A percentile compares a stretch with the other conserved stretches of the same genome.
These are phyloP conservation scores for Wickerhamomyces canadensis DNA, from an alignment of 805 yeast genomes.

Conservation along the genomic window DNA sequence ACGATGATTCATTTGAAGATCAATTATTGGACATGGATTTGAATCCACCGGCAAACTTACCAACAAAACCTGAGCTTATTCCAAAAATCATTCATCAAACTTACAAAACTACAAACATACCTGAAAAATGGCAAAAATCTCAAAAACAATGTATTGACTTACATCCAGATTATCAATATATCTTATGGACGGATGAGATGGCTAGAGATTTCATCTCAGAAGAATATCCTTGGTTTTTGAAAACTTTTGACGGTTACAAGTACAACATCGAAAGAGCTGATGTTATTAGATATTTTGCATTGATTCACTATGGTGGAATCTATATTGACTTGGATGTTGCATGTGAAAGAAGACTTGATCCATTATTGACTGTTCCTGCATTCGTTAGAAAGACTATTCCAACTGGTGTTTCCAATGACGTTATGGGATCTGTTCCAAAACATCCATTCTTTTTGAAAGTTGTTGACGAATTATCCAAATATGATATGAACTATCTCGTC, in stretches of 20 bases:
- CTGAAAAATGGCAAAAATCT: slow-evolving; percentile 75
- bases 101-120: slow-evolving; percentile 72
- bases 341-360: slow-evolving; percentile 73
- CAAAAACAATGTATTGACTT: slow-evolving; percentile 70
- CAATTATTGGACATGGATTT: slow-evolving; percentile 60
- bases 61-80: slow-evolving; percentile 49
- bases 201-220: slow-evolving; percentile 72
- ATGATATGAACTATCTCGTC: slow-evolving; percentile 69
- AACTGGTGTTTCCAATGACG: slow-evolving; percentile 88
- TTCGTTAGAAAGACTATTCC: slow-evolving; percentile 85
- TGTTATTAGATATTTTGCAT: slow-evolving; percentile 80
- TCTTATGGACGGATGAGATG: slow-evolving; percentile 86
- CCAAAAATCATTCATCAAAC: slow-evolving; percentile 95
- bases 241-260: slow-evolving; percentile 69
- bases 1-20: slow-evolving; percentile 65
- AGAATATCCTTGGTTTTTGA: slow-evolving; percentile 81
- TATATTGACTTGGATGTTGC: slow-evolving; percentile 91
- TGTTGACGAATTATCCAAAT: slow-evolving; percentile 55
- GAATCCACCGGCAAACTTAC: slow-evolving; percentile 41
- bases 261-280: slow-evolving; percentile 89
- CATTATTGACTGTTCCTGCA: slow-evolving; percentile 75
- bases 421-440: slow-evolving; percentile 81
- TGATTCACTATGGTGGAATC: slow-evolving; percentile 82
- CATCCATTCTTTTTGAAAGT: slow-evolving; percentile 81
- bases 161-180: slow-evolving; percentile 86